phyloP scores from a whole-genome alignment of 1,284 basidiomycete species.

The Sanghuangporus baumii region DNA sequence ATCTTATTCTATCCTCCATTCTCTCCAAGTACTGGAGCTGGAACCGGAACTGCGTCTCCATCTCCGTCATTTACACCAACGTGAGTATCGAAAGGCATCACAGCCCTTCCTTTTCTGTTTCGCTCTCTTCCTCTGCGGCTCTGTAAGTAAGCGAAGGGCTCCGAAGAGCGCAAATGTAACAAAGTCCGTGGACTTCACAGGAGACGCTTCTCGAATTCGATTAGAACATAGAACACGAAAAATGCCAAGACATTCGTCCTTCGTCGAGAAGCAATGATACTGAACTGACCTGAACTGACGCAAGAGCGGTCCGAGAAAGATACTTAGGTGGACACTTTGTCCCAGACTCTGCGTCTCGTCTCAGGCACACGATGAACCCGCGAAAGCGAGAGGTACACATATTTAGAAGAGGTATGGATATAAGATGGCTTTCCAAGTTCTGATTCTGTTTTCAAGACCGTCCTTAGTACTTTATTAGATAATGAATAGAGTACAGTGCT shows the following conservation, averaged over 20 bases:
- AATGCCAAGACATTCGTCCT: background rate
- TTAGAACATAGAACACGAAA: background rate
- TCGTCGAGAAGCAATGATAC: background rate
- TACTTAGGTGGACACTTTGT: background rate
- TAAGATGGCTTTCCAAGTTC: too few species aligned
- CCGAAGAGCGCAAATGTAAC: too few species aligned
- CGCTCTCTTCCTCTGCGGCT: background rate
- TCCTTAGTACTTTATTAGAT: too few species aligned
- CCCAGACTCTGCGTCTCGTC: background rate
- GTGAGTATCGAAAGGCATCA: background rate
- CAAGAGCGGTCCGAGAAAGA: background rate
- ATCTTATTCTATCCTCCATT: background rate
- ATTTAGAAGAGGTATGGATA: too few species aligned
- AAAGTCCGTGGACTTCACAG: background rate
- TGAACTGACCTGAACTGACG: background rate
- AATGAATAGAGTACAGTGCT: too few species aligned
- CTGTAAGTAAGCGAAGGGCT: background rate
- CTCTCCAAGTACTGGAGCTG: background rate
- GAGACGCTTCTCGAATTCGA: background rate
- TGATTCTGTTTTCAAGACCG: too few species aligned
- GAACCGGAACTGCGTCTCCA: background rate
- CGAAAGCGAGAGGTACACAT: background rate
- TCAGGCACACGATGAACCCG: background rate
- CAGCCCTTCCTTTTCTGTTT: background rate
- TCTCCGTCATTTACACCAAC: background rate